phyloP scores from a whole-genome alignment of 1,139 yeast species.

The Kodamaea derodonti region DNA sequence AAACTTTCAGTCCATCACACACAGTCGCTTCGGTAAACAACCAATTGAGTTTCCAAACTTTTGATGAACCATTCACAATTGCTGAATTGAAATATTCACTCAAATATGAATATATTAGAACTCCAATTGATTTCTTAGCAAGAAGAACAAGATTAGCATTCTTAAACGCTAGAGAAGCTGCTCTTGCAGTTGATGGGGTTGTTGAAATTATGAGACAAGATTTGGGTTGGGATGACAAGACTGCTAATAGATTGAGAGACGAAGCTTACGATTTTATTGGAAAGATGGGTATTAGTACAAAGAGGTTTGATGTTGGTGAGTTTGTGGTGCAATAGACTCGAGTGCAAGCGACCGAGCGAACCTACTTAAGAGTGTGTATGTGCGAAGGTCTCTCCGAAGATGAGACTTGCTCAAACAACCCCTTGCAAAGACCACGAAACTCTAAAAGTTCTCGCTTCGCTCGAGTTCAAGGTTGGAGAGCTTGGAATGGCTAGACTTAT shows the following conservation, averaged over 20 bases:
- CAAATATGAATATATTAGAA: constrained; percentile 79
- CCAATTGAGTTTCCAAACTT: constrained; percentile 45
- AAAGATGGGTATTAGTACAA: constrained; percentile 49
- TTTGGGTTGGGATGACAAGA: constrained; percentile 65
- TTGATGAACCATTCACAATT: constrained; percentile 85
- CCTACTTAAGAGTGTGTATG: too few species aligned
- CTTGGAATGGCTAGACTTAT: too few species aligned
- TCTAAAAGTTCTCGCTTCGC: too few species aligned
- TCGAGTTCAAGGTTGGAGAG: too few species aligned
- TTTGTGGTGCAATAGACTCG: constrained; percentile 18
- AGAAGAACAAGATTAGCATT: constrained; percentile 94
- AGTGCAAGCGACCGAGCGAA: too few species aligned
- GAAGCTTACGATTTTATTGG: constrained; percentile 58
- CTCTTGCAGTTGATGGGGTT: constrained; percentile 77
- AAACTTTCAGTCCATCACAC: constrained; percentile 33
- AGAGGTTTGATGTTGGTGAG: constrained; percentile 35
- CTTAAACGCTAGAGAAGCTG: constrained; percentile 83
- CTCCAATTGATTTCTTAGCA: constrained; percentile 86
- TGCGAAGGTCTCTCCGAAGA: too few species aligned
- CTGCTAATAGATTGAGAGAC: constrained; percentile 52
- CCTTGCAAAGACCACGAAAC: too few species aligned
- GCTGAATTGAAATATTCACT: constrained; percentile 87
- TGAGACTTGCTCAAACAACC: too few species aligned
- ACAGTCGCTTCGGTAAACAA: constrained; percentile 30
- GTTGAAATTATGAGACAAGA: constrained; percentile 82